Evolutionary conservation across 768 basidiomycete species (phyloP).

Genomic region (Suillus ampliporus): DNA sequence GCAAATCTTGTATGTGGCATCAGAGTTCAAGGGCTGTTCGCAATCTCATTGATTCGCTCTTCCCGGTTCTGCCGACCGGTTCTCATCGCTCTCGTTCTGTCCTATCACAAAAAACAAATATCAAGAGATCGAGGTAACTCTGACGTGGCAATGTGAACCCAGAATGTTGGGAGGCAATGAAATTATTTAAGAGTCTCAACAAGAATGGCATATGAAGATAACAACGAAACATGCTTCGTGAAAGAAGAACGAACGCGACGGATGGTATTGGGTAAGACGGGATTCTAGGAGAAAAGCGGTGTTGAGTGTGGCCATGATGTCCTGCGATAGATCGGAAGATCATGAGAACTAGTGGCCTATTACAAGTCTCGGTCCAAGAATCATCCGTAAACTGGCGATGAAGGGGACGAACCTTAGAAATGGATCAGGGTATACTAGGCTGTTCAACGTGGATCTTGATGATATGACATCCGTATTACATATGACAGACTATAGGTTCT

Average conservation of each 20-base stretch:
- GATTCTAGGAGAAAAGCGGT: conserved; percentile 12
- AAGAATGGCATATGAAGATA: conserved; percentile 12
- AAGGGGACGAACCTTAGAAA: conserved; percentile 4
- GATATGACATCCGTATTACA: conserved; percentile 1
- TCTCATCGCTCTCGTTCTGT: not conserved
- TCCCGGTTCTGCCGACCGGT: conserved; percentile 8
- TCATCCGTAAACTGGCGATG: conserved; percentile 10
- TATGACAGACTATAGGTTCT: conserved; percentile 6
- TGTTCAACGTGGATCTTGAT: conserved; percentile 3
- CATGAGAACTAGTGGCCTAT: conserved; percentile 30
- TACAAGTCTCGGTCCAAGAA: conserved; percentile 21
- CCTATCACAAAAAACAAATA: not conserved
- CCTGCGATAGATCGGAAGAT: conserved; percentile 20
- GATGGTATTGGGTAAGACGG: not conserved
- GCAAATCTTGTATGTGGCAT: conserved; percentile 4
- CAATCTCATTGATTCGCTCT: conserved; percentile 3
- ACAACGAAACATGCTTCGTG: conserved; percentile 33
- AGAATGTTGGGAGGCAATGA: not conserved
- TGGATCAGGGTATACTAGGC: not conserved
- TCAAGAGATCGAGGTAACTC: not conserved
- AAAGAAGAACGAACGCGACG: conserved; percentile 20
- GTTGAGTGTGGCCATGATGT: conserved; percentile 36
- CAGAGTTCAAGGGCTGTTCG: not conserved
- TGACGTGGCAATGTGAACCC: conserved; percentile 6
- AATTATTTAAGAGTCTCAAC: not conserved